Conservation (phyloP, 2,329 filamentous ascomycete species). For the Cladorrhinum sp. region DNA sequence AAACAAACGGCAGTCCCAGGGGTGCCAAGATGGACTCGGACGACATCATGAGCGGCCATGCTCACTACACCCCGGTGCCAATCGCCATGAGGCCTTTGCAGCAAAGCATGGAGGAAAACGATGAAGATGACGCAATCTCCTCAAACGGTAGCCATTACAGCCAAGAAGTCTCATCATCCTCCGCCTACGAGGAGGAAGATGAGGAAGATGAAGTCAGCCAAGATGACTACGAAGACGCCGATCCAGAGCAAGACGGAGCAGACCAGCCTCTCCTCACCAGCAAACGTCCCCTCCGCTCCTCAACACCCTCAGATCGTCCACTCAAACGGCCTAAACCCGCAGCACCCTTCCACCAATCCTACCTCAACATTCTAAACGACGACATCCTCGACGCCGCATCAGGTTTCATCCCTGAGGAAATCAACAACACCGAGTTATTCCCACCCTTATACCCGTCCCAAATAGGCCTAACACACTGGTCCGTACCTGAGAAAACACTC, state of each 20-base stretch:
- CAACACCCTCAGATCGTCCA: constrained; percentile 25
- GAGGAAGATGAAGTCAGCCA: neutral
- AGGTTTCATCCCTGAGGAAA: constrained; percentile 30
- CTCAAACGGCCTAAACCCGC: constrained; percentile 43
- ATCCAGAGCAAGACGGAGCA: too few species aligned
- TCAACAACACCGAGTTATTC: constrained; percentile 9
- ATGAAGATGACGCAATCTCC: neutral
- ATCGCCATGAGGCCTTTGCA: neutral
- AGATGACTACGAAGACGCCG: neutral
- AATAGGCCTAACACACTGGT: constrained; percentile 70
- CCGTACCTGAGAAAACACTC: constrained; percentile 62
- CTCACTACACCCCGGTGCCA: neutral
- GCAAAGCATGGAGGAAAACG: neutral
- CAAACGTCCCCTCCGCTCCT: constrained; percentile 10
- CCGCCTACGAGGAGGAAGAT: neutral
- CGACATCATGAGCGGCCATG: neutral
- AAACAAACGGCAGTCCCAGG: too few species aligned
- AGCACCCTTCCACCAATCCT: constrained; percentile 43
- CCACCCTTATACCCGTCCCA: constrained; percentile 46
- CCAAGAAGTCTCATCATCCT: neutral
- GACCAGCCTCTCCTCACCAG: constrained; percentile 2
- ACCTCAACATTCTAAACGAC: constrained; percentile 53
- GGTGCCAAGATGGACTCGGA: neutral
- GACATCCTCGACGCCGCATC: constrained; percentile 54
- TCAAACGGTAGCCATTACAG: neutral